Base-by-base conservation (phyloP, 139 green algal species). In the Chlamydomonas schloesseri region DNA sequence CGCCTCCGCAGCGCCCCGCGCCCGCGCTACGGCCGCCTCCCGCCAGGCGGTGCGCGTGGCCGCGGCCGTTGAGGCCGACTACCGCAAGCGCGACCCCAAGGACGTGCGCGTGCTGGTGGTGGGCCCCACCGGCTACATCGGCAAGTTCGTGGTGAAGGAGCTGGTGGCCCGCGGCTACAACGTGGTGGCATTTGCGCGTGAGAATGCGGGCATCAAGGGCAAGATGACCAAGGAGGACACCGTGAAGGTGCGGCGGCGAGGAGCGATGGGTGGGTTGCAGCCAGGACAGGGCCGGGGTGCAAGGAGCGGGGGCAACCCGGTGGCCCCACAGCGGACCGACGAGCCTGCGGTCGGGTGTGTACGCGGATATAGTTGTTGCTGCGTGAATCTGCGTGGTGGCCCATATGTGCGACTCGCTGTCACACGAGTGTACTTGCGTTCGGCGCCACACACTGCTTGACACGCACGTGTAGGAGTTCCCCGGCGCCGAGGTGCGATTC, bases 81-180 rank as follows among this genome's bases (percentile, higher is more conserved):
- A 94, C 90, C 88, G 94, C 17, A 78, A 75, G 29, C 93, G 92
- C 71, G 84, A 88, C 0, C 84, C 93, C 42, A 88, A 95, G 72
- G 95, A 99, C 62, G 81, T 98, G 21, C 93, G 91, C 14, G 96
- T 99, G 34, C 84, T 99, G 55, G 96, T 99, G 67, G 95, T 98
- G 9, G 98, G 98, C 1, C 89, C 95, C 47, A 99, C 98, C 0
- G 98, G 98, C 24, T 99, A 99, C 93, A 99, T 99, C 77, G 98
- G 98, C 88, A 95, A 97, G 73, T 94, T 92, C 81, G 92, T 95
- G 69, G 91, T 93, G 23, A 92, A 93, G 86, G 92, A 97, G 90
- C 89, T 97, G 2, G 81, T 96, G 15, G 86, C 84, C 13, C 87
- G 93, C 17, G 95, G 95, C 65, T 98, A 94, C 90, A 92, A 96